Conservation (phyloP, 768 basidiomycete species). For the Tricholoma bakamatsutake region DNA sequence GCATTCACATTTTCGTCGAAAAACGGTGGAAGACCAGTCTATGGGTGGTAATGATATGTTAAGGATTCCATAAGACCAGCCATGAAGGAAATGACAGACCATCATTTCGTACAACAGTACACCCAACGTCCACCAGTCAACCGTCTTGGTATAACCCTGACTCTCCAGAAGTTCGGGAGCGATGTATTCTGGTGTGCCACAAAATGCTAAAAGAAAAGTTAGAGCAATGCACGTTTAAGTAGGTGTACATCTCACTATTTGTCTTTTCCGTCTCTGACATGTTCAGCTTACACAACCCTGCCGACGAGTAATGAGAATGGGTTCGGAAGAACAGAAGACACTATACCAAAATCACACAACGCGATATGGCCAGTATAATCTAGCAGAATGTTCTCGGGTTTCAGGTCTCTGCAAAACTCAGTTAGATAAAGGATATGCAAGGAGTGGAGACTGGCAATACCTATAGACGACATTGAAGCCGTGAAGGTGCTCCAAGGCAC, state of each 20-base stretch:
- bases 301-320: constrained; percentile 4
- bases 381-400: constrained; percentile 96
- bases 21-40: constrained; percentile 96
- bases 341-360: constrained; percentile 86
- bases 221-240: constrained; percentile 1
- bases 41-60: neutral
- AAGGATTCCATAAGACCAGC: constrained; percentile 10
- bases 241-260: constrained; percentile 61
- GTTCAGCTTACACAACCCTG: constrained; percentile 88
- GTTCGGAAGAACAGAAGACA: neutral
- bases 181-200: constrained; percentile 98
- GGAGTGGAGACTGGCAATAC: constrained; percentile 28
- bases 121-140: constrained; percentile 99
- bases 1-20: constrained; percentile 98
- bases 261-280: constrained; percentile 98
- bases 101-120: constrained; percentile 97
- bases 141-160: constrained; percentile 95
- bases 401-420: constrained; percentile 63
- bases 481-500: constrained; percentile 93
- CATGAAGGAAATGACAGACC: constrained; percentile 34
- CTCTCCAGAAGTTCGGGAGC: constrained; percentile 95
- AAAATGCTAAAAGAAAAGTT: constrained; percentile 62
- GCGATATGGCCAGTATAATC: constrained; percentile 99
- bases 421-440: neutral
- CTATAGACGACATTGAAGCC: constrained; percentile 98